Base-by-base conservation (phyloP, 2,329 filamentous ascomycete genomes). In the Colletotrichum higginsianum region DNA sequence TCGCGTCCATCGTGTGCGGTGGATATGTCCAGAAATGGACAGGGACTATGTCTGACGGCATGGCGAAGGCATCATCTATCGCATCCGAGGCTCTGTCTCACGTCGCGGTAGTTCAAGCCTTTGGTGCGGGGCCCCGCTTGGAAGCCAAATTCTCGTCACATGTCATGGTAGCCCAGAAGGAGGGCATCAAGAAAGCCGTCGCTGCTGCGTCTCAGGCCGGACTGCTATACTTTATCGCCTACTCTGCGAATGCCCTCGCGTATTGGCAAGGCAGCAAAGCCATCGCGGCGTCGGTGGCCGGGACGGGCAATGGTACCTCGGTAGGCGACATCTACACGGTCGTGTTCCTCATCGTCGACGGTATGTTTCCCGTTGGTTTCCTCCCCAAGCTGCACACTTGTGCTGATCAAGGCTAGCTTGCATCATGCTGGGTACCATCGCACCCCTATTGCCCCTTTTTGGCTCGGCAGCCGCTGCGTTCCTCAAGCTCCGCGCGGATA, bases 201-300 rank as follows among this genome's bases (percentile, higher is more conserved):
- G 84, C 86, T 0, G 84, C 87, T 35, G 91, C 87, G 4, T 78
- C 88, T 0, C 89, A 92, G 76, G 85, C 89, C 9, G 90, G 90
- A 12, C 78, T 88, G 18, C 81, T 93, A 8, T 93, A 92, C 77
- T 93, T 93, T 73, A 88, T 93, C 74, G 89, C 90, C 4, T 93
- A 91, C 74, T 86, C 89, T 2, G 90, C 89, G 8, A 93, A 92
- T 77, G 90, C 89, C 1, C 82, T 93, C 16, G 89, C 91, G 0
- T 93, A 92, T 76, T 93, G 90, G 89, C 87, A 92, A 77, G 91
- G 91, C 58, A 90, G 88, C 73, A 84, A 82, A 46, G 86, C 86
- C 62, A 86, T 86, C 74, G 82, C 82, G 18, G 78, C 81, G 8
- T 78, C 82, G 2, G 79, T 83, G 9, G 78, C 79, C 4, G 80